Conservation (phyloP, 2,329 filamentous ascomycete genomes). For the Phaeosphaeria sp. region DNA sequence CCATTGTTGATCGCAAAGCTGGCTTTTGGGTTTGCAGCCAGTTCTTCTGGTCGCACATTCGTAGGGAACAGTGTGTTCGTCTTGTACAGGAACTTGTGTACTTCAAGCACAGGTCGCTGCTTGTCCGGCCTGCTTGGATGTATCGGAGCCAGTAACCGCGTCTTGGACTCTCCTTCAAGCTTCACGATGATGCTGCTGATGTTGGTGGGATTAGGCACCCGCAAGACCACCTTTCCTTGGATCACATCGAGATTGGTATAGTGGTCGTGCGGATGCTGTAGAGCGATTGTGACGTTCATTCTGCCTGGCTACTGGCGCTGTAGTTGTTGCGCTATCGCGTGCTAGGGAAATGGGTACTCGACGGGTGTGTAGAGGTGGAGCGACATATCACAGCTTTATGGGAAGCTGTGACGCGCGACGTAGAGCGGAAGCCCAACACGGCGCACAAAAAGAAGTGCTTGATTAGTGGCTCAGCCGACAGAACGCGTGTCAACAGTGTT, state of each 20-base stretch:
- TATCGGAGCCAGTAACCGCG: constrained; percentile 64
- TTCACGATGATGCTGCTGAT: constrained; percentile 73
- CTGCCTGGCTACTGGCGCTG: constrained; percentile 6
- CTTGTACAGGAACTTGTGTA: constrained; percentile 74
- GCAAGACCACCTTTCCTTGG: constrained; percentile 61
- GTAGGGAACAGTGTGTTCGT: constrained; percentile 76
- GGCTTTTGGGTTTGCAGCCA: constrained; percentile 45
- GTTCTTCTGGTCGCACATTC: constrained; percentile 50
- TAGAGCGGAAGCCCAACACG: constrained; percentile 7
- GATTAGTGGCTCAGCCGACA: constrained; percentile 34
- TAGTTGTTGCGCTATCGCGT: constrained; percentile 5
- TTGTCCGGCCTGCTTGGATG: constrained; percentile 51
- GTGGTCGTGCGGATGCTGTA: constrained; percentile 71
- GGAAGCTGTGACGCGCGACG: constrained; percentile 1
- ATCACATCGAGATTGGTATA: constrained; percentile 83
- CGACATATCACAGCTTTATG: constrained; percentile 32
- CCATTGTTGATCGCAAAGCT: constrained; percentile 71
- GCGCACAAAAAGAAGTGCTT: constrained; percentile 10
- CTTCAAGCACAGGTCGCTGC: constrained; percentile 57
- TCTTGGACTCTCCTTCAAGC: constrained; percentile 80
- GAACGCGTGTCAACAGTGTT: constrained; percentile 40
- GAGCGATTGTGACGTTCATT: constrained; percentile 66
- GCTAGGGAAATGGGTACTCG: constrained; percentile 23
- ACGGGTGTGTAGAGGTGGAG: constrained; percentile 19
- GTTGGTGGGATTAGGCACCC: constrained; percentile 53